phyloP scores from a whole-genome alignment of 164 flowering plant species.

The Kalanchoe fedtschenkoi region DNA sequence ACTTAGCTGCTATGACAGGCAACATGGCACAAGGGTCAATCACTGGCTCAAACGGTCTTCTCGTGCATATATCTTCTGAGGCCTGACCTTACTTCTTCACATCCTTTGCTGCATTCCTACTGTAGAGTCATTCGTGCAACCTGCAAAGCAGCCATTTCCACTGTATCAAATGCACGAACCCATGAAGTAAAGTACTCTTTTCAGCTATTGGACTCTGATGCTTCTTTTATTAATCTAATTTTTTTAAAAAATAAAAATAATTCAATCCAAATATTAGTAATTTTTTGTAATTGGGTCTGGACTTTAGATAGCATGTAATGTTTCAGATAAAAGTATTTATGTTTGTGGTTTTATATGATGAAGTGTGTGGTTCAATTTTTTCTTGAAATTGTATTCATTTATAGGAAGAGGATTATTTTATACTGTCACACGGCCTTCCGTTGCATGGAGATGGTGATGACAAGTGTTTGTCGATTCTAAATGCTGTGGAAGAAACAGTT shows the following conservation, averaged over 20 bases:
- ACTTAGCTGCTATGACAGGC: constrained; percentile 43
- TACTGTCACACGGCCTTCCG: constrained; percentile 76
- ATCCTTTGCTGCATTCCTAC: constrained; percentile 71
- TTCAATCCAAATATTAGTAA: neutral
- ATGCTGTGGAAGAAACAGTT: constrained; percentile 91
- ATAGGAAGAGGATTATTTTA: constrained; percentile 93
- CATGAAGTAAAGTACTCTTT: constrained; percentile 60
- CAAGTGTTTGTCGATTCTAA: constrained; percentile 66
- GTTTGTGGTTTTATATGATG: neutral
- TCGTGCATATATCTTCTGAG: constrained; percentile 87
- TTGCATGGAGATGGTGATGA: constrained; percentile 78
- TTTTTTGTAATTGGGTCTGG: neutral
- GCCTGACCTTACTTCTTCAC: constrained; percentile 75
- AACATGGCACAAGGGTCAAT: constrained; percentile 97
- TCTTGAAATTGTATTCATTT: neutral
- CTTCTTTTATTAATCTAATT: too few species aligned
- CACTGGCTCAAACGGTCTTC: constrained; percentile 87
- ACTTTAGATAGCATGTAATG: neutral
- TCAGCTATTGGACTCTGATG: neutral
- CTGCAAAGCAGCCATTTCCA: constrained; percentile 71
- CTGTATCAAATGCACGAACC: constrained; percentile 84
- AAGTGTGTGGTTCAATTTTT: neutral
- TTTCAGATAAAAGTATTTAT: neutral
- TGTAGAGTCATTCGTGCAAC: constrained; percentile 81
- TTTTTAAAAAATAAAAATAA: too few species aligned